Evolutionary conservation across 306 rosid species (phyloP), one percentile per base, ranked within the genome.

Genomic region (Chamaecrista fasciculata): DNA sequence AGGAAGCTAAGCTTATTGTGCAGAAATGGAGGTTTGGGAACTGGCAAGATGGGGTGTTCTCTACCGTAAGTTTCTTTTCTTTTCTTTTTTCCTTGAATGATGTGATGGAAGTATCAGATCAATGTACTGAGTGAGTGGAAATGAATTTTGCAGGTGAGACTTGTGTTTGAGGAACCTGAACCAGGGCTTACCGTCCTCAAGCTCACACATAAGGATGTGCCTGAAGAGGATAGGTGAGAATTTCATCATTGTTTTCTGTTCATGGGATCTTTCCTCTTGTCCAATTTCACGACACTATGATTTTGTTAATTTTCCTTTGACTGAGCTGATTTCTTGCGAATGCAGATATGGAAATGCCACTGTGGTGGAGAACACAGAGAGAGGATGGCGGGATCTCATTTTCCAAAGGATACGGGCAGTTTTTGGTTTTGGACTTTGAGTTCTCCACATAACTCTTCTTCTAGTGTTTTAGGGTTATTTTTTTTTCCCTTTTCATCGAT

Each of bases 311-410:
- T 55, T 26, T 14, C 47, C 52, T 6, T 10, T 73, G 37, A 39
- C 31, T 47, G 50, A 62, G 48, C 24, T 66, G 57, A 61, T 49
- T 34, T 69, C n/a, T 21, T 67, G 24, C 14, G 11, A 42, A 51
- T 51, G 77, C 86, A 94, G 99, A 75, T 94, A 91, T 71, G 99
- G 98, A 44, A 94, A 94, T 73, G 84, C 96, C 4, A 94, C 97
- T 31, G 98, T 94, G 78, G 95, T 82, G 79, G 98, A 94, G 92
- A 94, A 94, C 75, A 94, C 98, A 0, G 98, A 94, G 73, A 86
- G 96, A 67, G 98, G 98, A 46, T 94, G 98, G 98, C 80, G 97
- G 83, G 99, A 94, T 76, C 97, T 84, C 23, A 91, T 94, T 7
- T 94, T 94, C 86, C 94, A 91, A 68, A 91, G 88, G 92, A 90